These are phyloP conservation scores for Cytospora paraplurivora DNA, from an alignment of 2,329 filamentous ascomycete genomes.

Conservation along the genomic window DNA sequence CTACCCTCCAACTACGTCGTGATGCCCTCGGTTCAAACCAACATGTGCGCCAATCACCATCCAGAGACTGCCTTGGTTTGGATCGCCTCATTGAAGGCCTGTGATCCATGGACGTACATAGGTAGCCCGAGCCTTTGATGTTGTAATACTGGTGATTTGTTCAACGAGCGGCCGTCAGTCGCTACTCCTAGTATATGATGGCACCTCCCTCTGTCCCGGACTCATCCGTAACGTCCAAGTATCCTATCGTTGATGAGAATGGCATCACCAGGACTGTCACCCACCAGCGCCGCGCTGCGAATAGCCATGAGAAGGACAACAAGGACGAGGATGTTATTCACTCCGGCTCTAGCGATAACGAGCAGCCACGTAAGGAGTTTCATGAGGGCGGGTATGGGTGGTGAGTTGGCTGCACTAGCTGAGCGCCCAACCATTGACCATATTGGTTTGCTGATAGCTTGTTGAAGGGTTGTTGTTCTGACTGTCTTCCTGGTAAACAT, in stretches of 20 bases:
- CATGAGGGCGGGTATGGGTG: slow-evolving; percentile 64
- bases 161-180: background rate
- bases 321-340: slow-evolving; percentile 25
- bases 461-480: slow-evolving; percentile 53
- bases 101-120: background rate
- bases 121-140: background rate
- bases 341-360: slow-evolving; percentile 33
- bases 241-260: background rate
- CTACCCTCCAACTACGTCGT: background rate
- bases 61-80: no score
- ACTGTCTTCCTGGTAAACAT: slow-evolving; percentile 62
- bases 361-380: slow-evolving; percentile 38
- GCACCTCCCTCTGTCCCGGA: background rate
- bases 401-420: slow-evolving; percentile 36
- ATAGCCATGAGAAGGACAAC: slow-evolving; percentile 9
- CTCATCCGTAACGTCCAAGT: background rate
- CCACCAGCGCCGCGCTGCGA: slow-evolving; percentile 3
- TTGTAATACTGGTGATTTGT: background rate
- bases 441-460: slow-evolving; percentile 9
- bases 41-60: no score
- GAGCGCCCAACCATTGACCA: background rate
- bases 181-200: background rate
- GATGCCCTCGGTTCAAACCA: background rate
- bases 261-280: slow-evolving; percentile 9
- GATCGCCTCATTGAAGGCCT: background rate